A percentile compares a stretch with the other conserved stretches of the same genome.
These are phyloP conservation scores for Kodamaea fungicola DNA, from an alignment of 1,139 yeast species.

Conservation along the genomic window DNA sequence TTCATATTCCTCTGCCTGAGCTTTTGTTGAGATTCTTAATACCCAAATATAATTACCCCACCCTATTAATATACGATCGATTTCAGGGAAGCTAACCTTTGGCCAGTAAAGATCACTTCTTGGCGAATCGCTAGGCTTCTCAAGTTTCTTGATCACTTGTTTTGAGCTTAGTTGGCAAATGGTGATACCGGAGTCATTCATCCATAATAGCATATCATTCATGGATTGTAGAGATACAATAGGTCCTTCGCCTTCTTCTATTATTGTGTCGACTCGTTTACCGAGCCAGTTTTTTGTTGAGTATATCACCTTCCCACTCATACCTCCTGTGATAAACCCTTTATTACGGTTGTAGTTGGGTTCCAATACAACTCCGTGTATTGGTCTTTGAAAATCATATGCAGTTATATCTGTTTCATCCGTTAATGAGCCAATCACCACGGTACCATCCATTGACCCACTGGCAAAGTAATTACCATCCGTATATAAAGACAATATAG, in stretches of 20 bases:
- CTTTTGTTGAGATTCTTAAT: slow-evolving; percentile 45
- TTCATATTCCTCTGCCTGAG: slow-evolving; percentile 5
- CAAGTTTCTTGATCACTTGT: slow-evolving; percentile 45
- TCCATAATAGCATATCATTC: slow-evolving; percentile 74
- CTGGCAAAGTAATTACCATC: slow-evolving; percentile 78
- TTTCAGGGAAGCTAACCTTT: slow-evolving; percentile 62
- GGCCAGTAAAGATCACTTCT: slow-evolving; percentile 88
- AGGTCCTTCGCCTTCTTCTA: slow-evolving; percentile 68
- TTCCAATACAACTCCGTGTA: slow-evolving; percentile 82
- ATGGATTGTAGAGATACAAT: slow-evolving; percentile 61
- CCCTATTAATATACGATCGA: slow-evolving; percentile 68
- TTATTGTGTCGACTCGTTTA: slow-evolving; percentile 60
- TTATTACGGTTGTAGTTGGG: slow-evolving; percentile 58
- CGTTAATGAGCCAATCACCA: slow-evolving; percentile 68
- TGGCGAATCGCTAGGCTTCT: slow-evolving; percentile 58
- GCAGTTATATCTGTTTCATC: slow-evolving; percentile 68
- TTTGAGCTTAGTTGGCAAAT: slow-evolving; percentile 50
- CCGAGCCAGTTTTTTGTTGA: slow-evolving; percentile 88
- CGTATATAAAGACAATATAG: slow-evolving; percentile 66
- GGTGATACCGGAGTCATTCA: slow-evolving; percentile 77
- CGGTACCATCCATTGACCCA: slow-evolving; percentile 92
- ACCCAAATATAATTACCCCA: slow-evolving; percentile 86
- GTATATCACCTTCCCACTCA: slow-evolving; percentile 75
- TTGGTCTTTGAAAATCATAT: slow-evolving; percentile 82
- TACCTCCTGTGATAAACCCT: slow-evolving; percentile 83